phyloP scores from a whole-genome alignment of 2,329 filamentous ascomycete genomes.

The Elsinoe australis region DNA sequence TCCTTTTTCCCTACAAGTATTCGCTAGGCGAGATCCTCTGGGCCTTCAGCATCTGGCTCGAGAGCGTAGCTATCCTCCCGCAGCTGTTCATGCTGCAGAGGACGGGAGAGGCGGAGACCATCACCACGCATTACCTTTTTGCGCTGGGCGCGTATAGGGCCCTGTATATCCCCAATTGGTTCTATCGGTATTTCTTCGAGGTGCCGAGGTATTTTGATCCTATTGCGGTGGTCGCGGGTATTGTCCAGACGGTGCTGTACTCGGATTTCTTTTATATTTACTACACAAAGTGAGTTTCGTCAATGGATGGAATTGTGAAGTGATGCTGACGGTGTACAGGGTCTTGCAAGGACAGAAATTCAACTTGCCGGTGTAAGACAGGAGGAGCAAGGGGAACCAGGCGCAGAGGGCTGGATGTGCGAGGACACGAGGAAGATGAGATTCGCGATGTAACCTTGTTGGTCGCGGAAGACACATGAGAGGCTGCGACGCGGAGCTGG shows the following conservation, averaged over 20 bases:
- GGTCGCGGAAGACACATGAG: too few relatives aligned
- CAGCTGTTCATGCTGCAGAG: conserved; percentile 98
- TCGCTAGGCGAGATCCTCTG: conserved; percentile 70
- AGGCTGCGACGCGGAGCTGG: too few relatives aligned
- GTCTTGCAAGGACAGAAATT: conserved; percentile 49
- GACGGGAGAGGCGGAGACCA: conserved; percentile 97
- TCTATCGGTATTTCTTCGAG: conserved; percentile 80
- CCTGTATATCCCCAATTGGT: conserved; percentile 98
- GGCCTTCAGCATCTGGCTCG: conserved; percentile 98
- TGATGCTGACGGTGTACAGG: conserved; percentile 27
- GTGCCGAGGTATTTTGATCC: conserved; percentile 54
- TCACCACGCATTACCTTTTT: conserved; percentile 96
- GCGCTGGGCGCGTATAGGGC: conserved; percentile 85
- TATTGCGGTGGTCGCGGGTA: conserved; percentile 79
- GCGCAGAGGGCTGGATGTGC: conserved; percentile 20
- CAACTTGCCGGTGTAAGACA: conserved; percentile 43
- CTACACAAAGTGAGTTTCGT: conserved; percentile 76
- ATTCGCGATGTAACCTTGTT: too few relatives aligned
- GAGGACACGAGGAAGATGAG: conserved; percentile 24
- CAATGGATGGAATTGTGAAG: not conserved
- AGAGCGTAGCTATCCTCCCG: conserved; percentile 90
- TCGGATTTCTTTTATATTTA: conserved; percentile 99
- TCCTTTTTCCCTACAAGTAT: conserved; percentile 82
- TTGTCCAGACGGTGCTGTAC: conserved; percentile 91
- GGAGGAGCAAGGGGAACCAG: not conserved